Evolutionary conservation across 805 yeast species (phyloP).

Genomic region (Dipodascopsis uninucleata): DNA sequence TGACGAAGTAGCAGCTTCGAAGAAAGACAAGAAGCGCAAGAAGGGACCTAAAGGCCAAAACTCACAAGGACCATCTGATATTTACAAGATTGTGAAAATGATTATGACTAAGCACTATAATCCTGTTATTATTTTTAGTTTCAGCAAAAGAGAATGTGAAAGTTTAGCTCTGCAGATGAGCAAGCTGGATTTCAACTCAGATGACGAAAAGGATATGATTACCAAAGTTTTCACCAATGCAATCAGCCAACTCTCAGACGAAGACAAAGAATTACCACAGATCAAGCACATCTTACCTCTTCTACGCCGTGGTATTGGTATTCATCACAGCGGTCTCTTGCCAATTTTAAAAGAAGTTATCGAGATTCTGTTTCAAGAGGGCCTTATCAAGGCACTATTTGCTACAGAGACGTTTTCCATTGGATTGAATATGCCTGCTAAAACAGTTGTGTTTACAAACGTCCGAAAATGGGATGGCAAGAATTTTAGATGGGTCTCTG

Average conservation of each 20-base stretch:
- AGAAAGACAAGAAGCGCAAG: constrained; percentile 70
- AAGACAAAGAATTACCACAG: constrained; percentile 90
- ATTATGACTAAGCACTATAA: constrained; percentile 94
- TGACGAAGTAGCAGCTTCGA: constrained; percentile 44
- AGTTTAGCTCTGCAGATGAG: constrained; percentile 91
- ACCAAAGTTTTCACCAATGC: constrained; percentile 90
- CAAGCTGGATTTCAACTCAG: constrained; percentile 87
- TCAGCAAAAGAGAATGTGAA: constrained; percentile 95
- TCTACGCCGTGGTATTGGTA: constrained; percentile 92
- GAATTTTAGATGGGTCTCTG: constrained; percentile 98
- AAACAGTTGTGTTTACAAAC: constrained; percentile 95
- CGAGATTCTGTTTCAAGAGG: constrained; percentile 95
- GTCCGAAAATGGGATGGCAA: constrained; percentile 98
- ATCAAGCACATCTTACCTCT: constrained; percentile 87
- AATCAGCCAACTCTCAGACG: constrained; percentile 77
- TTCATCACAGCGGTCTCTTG: constrained; percentile 93
- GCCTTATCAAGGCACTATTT: constrained; percentile 85
- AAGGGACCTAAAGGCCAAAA: constrained; percentile 66
- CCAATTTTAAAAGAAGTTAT: constrained; percentile 93
- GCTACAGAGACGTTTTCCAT: constrained; percentile 98
- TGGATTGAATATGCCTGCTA: constrained; percentile 99
- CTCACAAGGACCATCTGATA: constrained; percentile 54
- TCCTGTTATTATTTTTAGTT: constrained; percentile 98
- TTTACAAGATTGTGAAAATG: constrained; percentile 86
- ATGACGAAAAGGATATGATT: constrained; percentile 88